Evolutionary conservation across 225 moss, liverwort and hornwort species (phyloP), one percentile per base, ranked within the genome.

Genomic region (Bryoerythrophyllum caledonicum): DNA sequence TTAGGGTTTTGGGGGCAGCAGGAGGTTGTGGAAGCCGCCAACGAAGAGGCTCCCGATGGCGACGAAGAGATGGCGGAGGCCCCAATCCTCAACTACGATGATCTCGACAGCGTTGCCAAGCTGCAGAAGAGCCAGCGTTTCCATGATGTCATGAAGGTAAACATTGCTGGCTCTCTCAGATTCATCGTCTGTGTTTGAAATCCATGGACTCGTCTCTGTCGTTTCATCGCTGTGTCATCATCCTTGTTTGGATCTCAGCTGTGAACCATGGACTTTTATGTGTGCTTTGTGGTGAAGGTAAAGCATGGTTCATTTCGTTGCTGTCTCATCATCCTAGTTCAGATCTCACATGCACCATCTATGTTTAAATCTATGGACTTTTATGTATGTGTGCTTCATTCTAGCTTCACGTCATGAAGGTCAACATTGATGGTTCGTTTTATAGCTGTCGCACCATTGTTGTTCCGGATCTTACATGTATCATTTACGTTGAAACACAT

Each of bases 41-140:
- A 32, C 32, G 91, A 89, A 60, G 94, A 92, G 71, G 70, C 79
- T 64, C 78, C 75, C 23, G 89, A 89, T 72, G 75, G 80, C 55
- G 91, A 91, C 67, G 90, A 93, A 67, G 90, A 83, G 5, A 91
- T 99, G 97, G 85, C 89, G 17, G 93, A 91, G 74, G 85, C 86
- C 10, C 84, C 90, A 80, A 74, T 86, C 24, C 84, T 91, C 14
- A 91, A 88, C 67, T 99, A 90, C 56, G 93, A 94, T 71, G 89
- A 99, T 72, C 73, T 99, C 64, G 97, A 94, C 82, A 85, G 81
- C 52, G 89, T 94, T 23, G 97, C 97, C 51, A 99, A 93, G 81
- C 81, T 94, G 73, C 94, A 99, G 77, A 99, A 88, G 76, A 93
- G 94, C 35, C 85, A 89, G 23, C 90, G 93, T 2, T 99, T 90